Conservation (phyloP, 805 yeast genomes). For the Torulaspora maleeae region DNA sequence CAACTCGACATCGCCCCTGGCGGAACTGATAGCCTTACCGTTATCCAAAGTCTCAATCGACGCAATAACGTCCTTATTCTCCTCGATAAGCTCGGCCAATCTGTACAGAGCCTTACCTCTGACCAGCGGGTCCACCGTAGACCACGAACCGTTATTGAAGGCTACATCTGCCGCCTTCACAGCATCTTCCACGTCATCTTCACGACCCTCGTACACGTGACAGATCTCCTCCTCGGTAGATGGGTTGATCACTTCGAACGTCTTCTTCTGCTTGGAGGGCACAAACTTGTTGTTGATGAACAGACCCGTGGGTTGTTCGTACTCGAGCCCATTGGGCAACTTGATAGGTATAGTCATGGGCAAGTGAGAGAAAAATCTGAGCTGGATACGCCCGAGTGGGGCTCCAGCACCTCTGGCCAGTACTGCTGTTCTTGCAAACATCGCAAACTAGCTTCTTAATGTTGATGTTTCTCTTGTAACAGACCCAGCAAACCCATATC, state of each 20-base stretch:
- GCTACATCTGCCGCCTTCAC: constrained; percentile 83
- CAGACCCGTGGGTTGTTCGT: constrained; percentile 77
- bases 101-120: constrained; percentile 61
- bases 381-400: constrained; percentile 10
- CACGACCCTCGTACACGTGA: constrained; percentile 67
- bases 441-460: background rate
- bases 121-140: constrained; percentile 58
- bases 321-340: constrained; percentile 69
- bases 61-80: constrained; percentile 66
- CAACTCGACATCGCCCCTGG: constrained; percentile 71
- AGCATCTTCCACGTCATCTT: constrained; percentile 77
- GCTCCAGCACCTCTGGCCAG: constrained; percentile 9
- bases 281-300: constrained; percentile 79
- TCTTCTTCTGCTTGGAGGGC: constrained; percentile 52
- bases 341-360: constrained; percentile 47
- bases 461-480: too few relatives aligned
- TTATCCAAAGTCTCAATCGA: constrained; percentile 82
- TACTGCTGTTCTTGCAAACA: constrained; percentile 12
- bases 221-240: constrained; percentile 69
- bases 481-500: too few relatives aligned
- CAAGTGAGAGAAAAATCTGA: constrained; percentile 35
- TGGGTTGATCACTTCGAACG: constrained; percentile 61
- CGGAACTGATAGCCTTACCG: constrained; percentile 73
- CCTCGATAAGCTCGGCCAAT: constrained; percentile 74
- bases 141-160: constrained; percentile 74